Evolutionary conservation across 352 stramenopile species (phyloP).

Genomic region (Phytophthora sp.): DNA sequence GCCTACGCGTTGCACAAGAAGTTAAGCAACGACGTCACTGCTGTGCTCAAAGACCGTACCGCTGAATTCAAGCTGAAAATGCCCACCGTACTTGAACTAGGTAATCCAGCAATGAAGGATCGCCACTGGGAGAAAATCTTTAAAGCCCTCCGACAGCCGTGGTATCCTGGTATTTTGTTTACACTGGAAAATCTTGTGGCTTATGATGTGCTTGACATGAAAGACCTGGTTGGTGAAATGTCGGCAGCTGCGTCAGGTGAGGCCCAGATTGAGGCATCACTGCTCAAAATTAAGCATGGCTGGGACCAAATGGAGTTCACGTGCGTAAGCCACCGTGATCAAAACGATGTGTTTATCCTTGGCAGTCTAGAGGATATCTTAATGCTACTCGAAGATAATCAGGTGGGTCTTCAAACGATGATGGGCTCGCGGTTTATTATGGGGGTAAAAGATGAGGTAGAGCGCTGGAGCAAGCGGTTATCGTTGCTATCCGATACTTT

Average conservation of each 20-base stretch:
- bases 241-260: conserved; percentile 88
- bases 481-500: conserved; percentile 83
- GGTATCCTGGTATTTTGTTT: conserved; percentile 90
- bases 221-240: conserved; percentile 86
- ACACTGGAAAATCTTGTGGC: conserved; percentile 90
- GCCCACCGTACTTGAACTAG: conserved; percentile 91
- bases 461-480: conserved; percentile 90
- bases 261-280: conserved; percentile 90
- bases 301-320: conserved; percentile 91
- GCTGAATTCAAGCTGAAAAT: conserved; percentile 92
- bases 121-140: conserved; percentile 96
- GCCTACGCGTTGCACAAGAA: conserved; percentile 92
- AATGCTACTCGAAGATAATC: conserved; percentile 91
- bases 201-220: conserved; percentile 89
- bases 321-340: conserved; percentile 83
- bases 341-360: conserved; percentile 90
- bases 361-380: conserved; percentile 92
- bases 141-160: conserved; percentile 86
- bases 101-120: conserved; percentile 92
- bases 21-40: conserved; percentile 90
- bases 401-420: conserved; percentile 93
- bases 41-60: conserved; percentile 86
- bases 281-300: conserved; percentile 88
- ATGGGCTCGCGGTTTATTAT: conserved; percentile 93
- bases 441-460: conserved; percentile 91